These are phyloP conservation scores for Botrytis medusae DNA, from an alignment of 2,329 filamentous ascomycete species.

Conservation along the genomic window DNA sequence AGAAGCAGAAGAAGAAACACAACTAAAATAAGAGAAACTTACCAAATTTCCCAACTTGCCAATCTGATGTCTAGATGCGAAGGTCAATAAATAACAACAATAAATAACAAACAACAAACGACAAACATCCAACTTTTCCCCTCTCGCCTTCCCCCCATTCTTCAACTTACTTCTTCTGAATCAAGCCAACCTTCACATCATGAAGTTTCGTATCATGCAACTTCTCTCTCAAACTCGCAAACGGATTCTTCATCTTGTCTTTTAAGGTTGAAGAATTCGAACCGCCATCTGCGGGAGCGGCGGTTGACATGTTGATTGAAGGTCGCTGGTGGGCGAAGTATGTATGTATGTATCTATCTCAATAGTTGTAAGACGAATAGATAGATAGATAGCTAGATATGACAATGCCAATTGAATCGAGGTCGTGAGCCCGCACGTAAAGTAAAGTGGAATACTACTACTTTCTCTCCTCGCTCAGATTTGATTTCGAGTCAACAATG, in stretches of 20 bases:
- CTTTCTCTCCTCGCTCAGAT: not conserved
- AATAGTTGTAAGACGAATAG: not conserved
- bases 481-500: not conserved
- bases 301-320: slow-evolving; percentile 32
- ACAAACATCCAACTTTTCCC: not conserved
- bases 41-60: slow-evolving; percentile 64
- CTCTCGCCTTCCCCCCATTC: not conserved
- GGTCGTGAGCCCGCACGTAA: not conserved
- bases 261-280: slow-evolving; percentile 35
- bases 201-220: slow-evolving; percentile 54
- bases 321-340: not conserved
- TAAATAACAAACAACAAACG: not conserved
- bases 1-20: not conserved
- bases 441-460: not conserved
- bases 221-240: slow-evolving; percentile 51
- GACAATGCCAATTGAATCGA: not conserved
- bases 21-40: slow-evolving; percentile 31
- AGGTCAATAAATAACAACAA: slow-evolving; percentile 14
- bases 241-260: slow-evolving; percentile 51
- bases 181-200: slow-evolving; percentile 56
- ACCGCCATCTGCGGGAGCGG: slow-evolving; percentile 35
- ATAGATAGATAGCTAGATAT: not conserved
- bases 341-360: not conserved
- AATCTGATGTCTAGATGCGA: slow-evolving; percentile 51
- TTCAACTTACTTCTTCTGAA: slow-evolving; percentile 56